Base-by-base conservation (phyloP, 352 stramenopile species). In the Globisporangium cederbergense region DNA sequence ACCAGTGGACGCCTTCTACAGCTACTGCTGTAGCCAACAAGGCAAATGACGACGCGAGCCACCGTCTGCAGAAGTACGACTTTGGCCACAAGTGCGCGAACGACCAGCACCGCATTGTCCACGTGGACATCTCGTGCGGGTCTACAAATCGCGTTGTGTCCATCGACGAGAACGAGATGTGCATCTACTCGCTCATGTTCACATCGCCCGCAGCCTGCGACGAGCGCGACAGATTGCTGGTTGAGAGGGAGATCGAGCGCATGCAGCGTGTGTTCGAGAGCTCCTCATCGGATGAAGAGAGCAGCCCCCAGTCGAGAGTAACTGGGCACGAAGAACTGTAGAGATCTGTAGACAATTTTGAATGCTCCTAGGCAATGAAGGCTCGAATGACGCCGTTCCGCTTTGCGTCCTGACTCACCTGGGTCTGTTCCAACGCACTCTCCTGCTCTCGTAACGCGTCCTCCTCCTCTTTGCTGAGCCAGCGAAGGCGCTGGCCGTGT, bases 141-240 rank as follows among this genome's bases (percentile, higher is more conserved):
- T 51, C 62, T 11, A 68, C 71, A 10, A 95, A 91, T 58, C 86
- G 81, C 49, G 65, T 98, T 1, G 13, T 95, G n/a, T 85, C 78
- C 9, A 82, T 97, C 7, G 86, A 97, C 55, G 94, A 98, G 72
- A 80, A 84, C 32, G 78, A 95, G 58, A 98, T 95, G 67, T 98
- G 94, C 64, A 66, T 86, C 36, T 98, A 98, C 70, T 76, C 84
- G 14, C 77, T 98, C 55, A 65, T 60, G 50, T 96, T 98, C 58
- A 86, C 74, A 58, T 89, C 83, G 0, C 80, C 83, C 0, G 83
- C 80, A 2, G 82, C 79, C 8, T 95, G 83, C 56, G 66, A 70
- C 16, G 22, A 20, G 11, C 34, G 38, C 4, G 61, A 86, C 61
- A 43, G 73, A 25, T 36, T 53, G 30, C 6, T 36, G 6, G 9